phyloP scores from a whole-genome alignment of 2,329 filamentous ascomycete genomes.

The Xylaria arbuscula region DNA sequence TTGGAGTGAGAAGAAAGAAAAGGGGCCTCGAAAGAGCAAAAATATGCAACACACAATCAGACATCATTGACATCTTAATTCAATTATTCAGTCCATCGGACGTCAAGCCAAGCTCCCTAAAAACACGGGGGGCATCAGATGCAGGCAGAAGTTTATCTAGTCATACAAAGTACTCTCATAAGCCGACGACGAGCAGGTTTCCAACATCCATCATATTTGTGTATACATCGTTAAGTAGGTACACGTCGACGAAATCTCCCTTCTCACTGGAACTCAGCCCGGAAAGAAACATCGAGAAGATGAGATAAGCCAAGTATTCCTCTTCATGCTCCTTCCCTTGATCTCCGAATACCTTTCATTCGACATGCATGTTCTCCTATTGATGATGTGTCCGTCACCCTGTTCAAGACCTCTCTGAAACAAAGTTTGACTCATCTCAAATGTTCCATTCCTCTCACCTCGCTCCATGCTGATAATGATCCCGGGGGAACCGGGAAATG shows the following conservation, averaged over 20 bases:
- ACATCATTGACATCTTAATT: too few relatives aligned
- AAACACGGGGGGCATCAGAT: background rate
- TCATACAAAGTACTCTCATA: background rate
- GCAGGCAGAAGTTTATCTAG: background rate
- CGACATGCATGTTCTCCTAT: background rate
- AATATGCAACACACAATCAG: too few relatives aligned
- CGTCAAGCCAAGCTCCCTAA: background rate
- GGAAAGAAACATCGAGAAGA: background rate
- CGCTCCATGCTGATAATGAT: conserved; percentile 1
- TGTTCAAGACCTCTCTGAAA: background rate
- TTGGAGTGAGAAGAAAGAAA: too few relatives aligned
- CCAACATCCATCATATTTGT: conserved; percentile 15
- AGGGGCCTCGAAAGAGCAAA: too few relatives aligned
- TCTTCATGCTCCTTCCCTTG: background rate
- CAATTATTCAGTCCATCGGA: too few relatives aligned
- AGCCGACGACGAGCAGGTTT: conserved; percentile 8
- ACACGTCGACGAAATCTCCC: conserved; percentile 1
- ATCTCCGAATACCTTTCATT: background rate
- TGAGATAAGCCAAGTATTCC: background rate
- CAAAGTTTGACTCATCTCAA: background rate
- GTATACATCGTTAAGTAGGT: conserved; percentile 16
- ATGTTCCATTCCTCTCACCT: background rate
- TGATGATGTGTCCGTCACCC: conserved; percentile 2
- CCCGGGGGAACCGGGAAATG: background rate
- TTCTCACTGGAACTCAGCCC: background rate